Base-by-base conservation (phyloP, 2,329 filamentous ascomycete species). In the Xylaria sp. region DNA sequence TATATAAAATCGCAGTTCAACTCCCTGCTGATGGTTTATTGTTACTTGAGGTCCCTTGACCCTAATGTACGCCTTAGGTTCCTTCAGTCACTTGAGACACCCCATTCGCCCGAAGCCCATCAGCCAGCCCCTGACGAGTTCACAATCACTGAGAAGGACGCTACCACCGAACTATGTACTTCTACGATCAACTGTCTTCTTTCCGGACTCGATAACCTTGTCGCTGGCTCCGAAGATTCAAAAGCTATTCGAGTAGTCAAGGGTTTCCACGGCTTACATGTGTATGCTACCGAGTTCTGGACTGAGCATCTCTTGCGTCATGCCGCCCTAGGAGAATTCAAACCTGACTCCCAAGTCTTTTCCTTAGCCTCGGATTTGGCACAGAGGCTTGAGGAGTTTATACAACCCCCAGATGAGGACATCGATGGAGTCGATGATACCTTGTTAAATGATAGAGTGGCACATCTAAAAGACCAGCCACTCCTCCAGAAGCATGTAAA, bases 281-380 rank as follows among this genome's bases (percentile, higher is more conserved):
- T 77, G 2, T 79, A 79, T 61, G 73, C 78, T 1, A 73, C 70
- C 0, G 73, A 79, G 24, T 72, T 73, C 58, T 80, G 78, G 78
- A 57, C 69, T 0, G 77, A 80, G 2, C 74, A 75, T 68, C 24
- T 80, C 1, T 64, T 79, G 8, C 45, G 55, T 8, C 27, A 61
- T 12, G 53, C 21, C 6, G 48, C 36, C 7, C 8, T 42, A 19
- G 61, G 51, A 14, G 32, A 45, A 2, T 61, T 61, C 3, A 54
- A 53, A 7, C 21, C 36, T 48, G 30, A 17, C 50, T 53, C 9
- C 9, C 50, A 3, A 32, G 32, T 21, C 24, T 27, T 27, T 27
- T 27, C 24, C 24, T 27, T 27, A 4, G 24, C 24, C 24, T 27
- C 24, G 24, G 50, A 11, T 11, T 53, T 53, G 19, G 50, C 14